Percentiles rank a stretch among this genome's conserved stretches.
Conservation (phyloP, 805 yeast genomes). For the Candida insectorum region DNA sequence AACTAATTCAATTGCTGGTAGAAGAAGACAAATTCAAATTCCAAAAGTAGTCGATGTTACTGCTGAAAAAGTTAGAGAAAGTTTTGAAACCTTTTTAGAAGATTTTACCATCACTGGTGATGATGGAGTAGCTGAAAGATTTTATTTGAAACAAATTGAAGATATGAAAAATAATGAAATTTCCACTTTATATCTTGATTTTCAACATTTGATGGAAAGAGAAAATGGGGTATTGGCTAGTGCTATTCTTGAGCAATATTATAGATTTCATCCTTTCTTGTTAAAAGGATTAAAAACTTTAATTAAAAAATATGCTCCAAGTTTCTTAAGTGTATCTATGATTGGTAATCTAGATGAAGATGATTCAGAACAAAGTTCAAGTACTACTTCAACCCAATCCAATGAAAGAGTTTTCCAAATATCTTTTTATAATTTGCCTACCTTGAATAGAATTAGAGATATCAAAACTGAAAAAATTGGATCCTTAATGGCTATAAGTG, state of each 20-base stretch:
- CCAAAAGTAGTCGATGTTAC: conserved; percentile 88
- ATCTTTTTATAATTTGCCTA: conserved; percentile 82
- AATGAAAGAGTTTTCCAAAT: conserved; percentile 82
- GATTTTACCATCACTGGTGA: conserved; percentile 43
- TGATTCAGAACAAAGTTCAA: conserved; percentile 18
- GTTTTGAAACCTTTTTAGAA: conserved; percentile 80
- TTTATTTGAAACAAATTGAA: conserved; percentile 76
- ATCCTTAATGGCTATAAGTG: conserved; percentile 75
- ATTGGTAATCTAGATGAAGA: conserved; percentile 41
- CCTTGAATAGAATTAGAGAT: conserved; percentile 82
- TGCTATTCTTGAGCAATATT: conserved; percentile 88
- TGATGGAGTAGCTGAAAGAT: conserved; percentile 36
- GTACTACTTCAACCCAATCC: conserved; percentile 38
- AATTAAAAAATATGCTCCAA: conserved; percentile 73
- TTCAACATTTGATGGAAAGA: conserved; percentile 66
- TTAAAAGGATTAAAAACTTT: conserved; percentile 70
- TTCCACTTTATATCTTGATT: conserved; percentile 80
- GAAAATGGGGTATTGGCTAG: conserved; percentile 86
- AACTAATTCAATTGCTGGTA: conserved; percentile 19
- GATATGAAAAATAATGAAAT: conserved; percentile 75
- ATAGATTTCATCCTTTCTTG: conserved; percentile 85
- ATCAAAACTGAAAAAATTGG: conserved; percentile 88
- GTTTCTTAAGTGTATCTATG: conserved; percentile 43
- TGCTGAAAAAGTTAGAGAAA: conserved; percentile 90
- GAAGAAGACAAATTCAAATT: conserved; percentile 63